Conservation (phyloP, 805 yeast species). For the Blastobotrys chiropterorum region DNA sequence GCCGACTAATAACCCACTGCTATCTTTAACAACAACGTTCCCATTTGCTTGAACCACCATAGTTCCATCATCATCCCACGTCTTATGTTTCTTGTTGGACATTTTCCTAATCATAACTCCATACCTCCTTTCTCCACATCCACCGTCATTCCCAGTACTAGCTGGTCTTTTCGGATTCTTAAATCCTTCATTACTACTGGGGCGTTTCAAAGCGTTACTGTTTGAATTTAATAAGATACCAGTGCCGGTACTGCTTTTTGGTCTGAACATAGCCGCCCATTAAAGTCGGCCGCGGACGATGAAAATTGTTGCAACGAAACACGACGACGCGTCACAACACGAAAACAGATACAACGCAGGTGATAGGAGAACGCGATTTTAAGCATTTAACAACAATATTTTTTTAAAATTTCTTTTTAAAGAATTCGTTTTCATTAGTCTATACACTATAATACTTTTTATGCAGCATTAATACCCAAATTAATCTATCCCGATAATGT, state of each 20-base stretch:
- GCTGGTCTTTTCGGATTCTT: not conserved
- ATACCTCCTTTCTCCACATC: slow-evolving; percentile 1
- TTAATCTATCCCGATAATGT: not conserved
- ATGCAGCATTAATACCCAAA: not conserved
- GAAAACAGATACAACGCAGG: too few species aligned
- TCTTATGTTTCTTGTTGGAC: slow-evolving; percentile 72
- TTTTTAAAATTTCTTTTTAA: too few species aligned
- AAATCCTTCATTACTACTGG: not conserved
- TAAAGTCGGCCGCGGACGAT: too few species aligned
- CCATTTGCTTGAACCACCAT: slow-evolving; percentile 28
- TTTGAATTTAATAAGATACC: not conserved
- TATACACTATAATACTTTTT: too few species aligned
- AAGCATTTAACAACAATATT: too few species aligned
- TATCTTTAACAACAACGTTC: slow-evolving; percentile 14
- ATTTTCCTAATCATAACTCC: slow-evolving; percentile 63
- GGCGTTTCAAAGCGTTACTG: not conserved
- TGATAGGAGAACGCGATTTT: too few species aligned
- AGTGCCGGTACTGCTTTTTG: not conserved
- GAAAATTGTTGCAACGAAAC: too few species aligned
- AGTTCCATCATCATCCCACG: slow-evolving; percentile 92
- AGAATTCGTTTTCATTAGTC: not conserved
- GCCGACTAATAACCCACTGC: slow-evolving; percentile 13
- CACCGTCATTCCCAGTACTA: not conserved
- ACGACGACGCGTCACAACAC: not conserved
- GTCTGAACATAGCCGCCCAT: not conserved